Conservation (phyloP, 495 filamentous ascomycete species). For the Aspergillus incahuasiensis region DNA sequence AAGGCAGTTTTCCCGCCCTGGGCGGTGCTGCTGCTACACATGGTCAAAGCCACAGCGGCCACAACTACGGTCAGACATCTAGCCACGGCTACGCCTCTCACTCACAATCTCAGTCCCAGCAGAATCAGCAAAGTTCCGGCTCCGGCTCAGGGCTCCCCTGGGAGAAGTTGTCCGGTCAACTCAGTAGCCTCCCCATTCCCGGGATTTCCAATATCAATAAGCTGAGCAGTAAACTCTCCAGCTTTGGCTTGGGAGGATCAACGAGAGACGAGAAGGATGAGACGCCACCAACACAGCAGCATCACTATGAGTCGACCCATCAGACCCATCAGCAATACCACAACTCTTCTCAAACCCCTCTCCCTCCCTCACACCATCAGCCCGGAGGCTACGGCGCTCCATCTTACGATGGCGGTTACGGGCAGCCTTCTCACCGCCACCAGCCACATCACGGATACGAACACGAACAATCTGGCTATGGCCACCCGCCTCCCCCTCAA, state of each 20-base stretch:
- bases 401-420: neutral
- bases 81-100: neutral
- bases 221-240: conserved; percentile 32
- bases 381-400: conserved; percentile 1
- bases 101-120: conserved; percentile 17
- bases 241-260: conserved; percentile 43
- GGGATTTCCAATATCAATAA: conserved; percentile 39
- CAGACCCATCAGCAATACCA: conserved; percentile 1
- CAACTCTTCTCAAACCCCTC: neutral
- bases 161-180: conserved; percentile 30
- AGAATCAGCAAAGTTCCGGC: conserved; percentile 23
- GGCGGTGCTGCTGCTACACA: conserved; percentile 2
- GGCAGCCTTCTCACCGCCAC: neutral
- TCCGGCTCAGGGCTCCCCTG: conserved; percentile 26
- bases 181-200: conserved; percentile 34
- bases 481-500: neutral
- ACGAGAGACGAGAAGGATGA: conserved; percentile 19
- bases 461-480: too few species aligned
- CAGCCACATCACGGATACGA: conserved; percentile 2
- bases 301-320: conserved; percentile 10
- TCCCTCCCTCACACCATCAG: neutral
- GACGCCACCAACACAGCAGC: conserved; percentile 4
- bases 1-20: conserved; percentile 12
- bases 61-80: conserved; percentile 7
- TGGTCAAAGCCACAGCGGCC: conserved; percentile 13